Evolutionary conservation across 2,329 filamentous ascomycete species (phyloP), one percentile per base, ranked within the genome.

Genomic region (Fusarium sp.): DNA sequence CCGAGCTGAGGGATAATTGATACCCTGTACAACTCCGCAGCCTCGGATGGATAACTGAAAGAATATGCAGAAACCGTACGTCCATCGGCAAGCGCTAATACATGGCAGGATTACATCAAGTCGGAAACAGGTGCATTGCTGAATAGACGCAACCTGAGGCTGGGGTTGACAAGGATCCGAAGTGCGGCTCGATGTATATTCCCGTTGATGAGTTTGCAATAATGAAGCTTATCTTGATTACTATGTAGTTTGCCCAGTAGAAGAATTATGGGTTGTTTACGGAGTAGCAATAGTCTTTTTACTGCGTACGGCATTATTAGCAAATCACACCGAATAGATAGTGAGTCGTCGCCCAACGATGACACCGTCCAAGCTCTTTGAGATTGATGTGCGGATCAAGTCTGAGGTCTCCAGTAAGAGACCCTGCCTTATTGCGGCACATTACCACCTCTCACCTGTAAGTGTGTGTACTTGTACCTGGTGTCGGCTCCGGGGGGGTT

Each of bases 401-500:
- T 33, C 60, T 70, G 37, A 38, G 60, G 58, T 59, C 55, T 57
- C 46, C 21, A 31, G 46, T 33, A 21, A 23, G 52, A 29, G 64
- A 55, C 58, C 45, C 66, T 69, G 73, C 61, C 63, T 37, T 49
- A 35, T 51, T 76, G 69, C 71, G 63, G 69, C 58, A 54, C 54
- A 68, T 42, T 63, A 39, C 57, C 57, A 35, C 29, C 31, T 57
- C 15, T 44, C 18, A n/a, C 25, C n/a, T 48, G 39, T n/a, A 39
- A 45, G 23, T 57, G 48, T 25, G 31, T 57, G 56, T 45, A 60
- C 35, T 39, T 63, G 63, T 71, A 56, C 58, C 67, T 65, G 69
- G 64, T 74, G 69, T 75, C 72, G 73, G 73, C 69, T 76, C 73
- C 73, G 69, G 72, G 72, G 72, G 72, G 73, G 58, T 62, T 72